A percentile compares a stretch with the other conserved stretches of the same genome.
Evolutionary conservation across 2,329 filamentous ascomycete species (phyloP).

Genomic region (Periconia digitata): DNA sequence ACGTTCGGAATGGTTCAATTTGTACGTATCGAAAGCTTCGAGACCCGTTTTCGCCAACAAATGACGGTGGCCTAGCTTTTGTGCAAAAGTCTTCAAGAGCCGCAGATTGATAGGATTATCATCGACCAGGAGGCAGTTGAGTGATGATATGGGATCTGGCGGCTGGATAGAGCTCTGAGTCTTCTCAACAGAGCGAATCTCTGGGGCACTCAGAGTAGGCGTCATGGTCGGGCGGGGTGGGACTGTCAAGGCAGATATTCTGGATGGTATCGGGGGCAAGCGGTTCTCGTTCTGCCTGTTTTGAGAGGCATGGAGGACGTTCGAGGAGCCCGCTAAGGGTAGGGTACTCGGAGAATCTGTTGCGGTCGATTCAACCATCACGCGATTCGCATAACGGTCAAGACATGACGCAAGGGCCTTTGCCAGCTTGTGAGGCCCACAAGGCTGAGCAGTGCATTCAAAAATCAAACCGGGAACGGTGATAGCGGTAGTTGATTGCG

Average conservation of each 20-base stretch:
- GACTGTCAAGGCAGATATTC: slow-evolving; percentile 10
- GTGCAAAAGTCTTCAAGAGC: slow-evolving; percentile 38
- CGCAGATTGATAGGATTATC: slow-evolving; percentile 46
- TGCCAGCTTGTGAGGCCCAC: slow-evolving; percentile 42
- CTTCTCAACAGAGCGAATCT: slow-evolving; percentile 22
- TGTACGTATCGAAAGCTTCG: slow-evolving; percentile 37
- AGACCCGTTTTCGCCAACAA: slow-evolving; percentile 40
- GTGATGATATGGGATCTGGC: slow-evolving; percentile 16
- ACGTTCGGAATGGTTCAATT: slow-evolving; percentile 12
- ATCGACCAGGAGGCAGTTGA: slow-evolving; percentile 42
- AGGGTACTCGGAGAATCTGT: slow-evolving; percentile 6
- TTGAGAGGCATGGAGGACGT: slow-evolving; percentile 11
- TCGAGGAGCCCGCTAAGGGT: no score
- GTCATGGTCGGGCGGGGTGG: slow-evolving; percentile 26
- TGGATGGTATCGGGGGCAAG: slow-evolving; percentile 14
- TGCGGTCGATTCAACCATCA: slow-evolving; percentile 11
- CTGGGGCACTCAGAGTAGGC: slow-evolving; percentile 34
- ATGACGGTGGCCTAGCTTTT: slow-evolving; percentile 37
- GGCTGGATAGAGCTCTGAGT: slow-evolving; percentile 21
- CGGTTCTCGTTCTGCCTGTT: slow-evolving; percentile 32
- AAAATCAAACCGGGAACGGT: slow-evolving; percentile 37
- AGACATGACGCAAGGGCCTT: slow-evolving; percentile 39
- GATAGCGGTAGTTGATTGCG: slow-evolving; percentile 37
- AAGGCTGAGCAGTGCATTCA: slow-evolving; percentile 40
- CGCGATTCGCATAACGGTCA: slow-evolving; percentile 29